These are phyloP conservation scores for Debaryomyces udenii DNA, from an alignment of 1,139 yeast genomes.

Conservation along the genomic window DNA sequence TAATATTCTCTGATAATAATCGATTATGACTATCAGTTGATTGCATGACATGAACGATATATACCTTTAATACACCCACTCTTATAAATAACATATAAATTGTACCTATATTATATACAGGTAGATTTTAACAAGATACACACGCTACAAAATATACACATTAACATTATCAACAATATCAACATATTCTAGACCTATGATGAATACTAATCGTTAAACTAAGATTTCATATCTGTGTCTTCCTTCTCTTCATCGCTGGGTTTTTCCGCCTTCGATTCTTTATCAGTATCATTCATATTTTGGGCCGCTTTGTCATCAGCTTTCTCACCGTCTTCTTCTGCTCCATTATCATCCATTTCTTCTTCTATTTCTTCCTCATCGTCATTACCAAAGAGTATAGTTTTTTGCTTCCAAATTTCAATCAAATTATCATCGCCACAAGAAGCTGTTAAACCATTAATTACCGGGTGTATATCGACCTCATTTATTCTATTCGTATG, in stretches of 20 bases:
- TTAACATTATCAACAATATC: too few species aligned
- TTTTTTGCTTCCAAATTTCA: conserved; percentile 58
- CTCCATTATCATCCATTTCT: conserved; percentile 30
- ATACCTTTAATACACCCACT: too few species aligned
- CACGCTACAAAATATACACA: too few species aligned
- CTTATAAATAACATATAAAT: too few species aligned
- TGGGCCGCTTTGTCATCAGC: conserved; percentile 22
- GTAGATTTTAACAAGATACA: too few species aligned
- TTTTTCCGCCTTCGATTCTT: background rate
- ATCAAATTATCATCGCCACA: conserved; percentile 57
- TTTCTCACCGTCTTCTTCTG: conserved; percentile 30
- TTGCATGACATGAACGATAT: background rate
- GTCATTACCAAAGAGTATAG: conserved; percentile 42
- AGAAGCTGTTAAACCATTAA: conserved; percentile 44
- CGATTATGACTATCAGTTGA: background rate
- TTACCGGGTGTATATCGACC: conserved; percentile 51
- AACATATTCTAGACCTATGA: too few species aligned
- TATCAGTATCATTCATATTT: background rate
- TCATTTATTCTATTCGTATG: conserved; percentile 57
- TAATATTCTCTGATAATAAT: background rate
- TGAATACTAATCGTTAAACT: conserved; percentile 1
- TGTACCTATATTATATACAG: too few species aligned
- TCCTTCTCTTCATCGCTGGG: conserved; percentile 12
- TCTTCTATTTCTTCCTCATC: conserved; percentile 43
- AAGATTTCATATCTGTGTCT: conserved; percentile 16